Evolutionary conservation across 2,329 filamentous ascomycete genomes (phyloP).

Genomic region (Sclerotinia minor): DNA sequence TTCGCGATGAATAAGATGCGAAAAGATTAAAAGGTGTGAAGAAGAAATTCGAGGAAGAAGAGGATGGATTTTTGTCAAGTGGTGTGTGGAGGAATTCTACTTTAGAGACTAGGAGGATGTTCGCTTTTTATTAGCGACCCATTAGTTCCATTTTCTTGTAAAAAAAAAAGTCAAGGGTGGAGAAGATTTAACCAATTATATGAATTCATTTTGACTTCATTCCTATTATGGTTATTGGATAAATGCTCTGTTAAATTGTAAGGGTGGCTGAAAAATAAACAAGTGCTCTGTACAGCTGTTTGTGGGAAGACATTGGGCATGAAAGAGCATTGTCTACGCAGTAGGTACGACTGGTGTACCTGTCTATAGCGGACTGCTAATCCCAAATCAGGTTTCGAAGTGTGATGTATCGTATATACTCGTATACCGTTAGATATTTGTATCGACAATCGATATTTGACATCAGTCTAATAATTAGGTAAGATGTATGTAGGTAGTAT

Average conservation of each 20-base stretch:
- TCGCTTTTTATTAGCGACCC: constrained; percentile 15
- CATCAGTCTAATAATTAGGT: too few relatives aligned
- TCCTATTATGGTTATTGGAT: constrained; percentile 13
- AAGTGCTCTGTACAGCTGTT: too few relatives aligned
- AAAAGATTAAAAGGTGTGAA: constrained; percentile 20
- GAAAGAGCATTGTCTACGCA: too few relatives aligned
- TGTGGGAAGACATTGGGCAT: too few relatives aligned
- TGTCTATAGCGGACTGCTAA: too few relatives aligned
- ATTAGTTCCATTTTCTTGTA: constrained; percentile 20
- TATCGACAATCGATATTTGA: too few relatives aligned
- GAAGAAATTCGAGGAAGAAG: constrained; percentile 30
- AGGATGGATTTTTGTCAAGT: constrained; percentile 23
- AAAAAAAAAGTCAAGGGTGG: constrained; percentile 21
- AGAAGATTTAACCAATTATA: constrained; percentile 16
- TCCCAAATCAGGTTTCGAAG: too few relatives aligned
- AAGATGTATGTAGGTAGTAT: too few relatives aligned
- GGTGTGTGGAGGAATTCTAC: constrained; percentile 28
- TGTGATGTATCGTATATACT: too few relatives aligned
- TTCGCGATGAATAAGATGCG: constrained; percentile 22
- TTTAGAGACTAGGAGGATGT: constrained; percentile 1
- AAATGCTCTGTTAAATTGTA: neutral
- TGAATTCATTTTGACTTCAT: constrained; percentile 14
- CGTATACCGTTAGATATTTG: too few relatives aligned
- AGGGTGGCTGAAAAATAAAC: constrained; percentile 6
- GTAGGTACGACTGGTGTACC: too few relatives aligned